Base-by-base conservation (phyloP, 2,329 filamentous ascomycete species). In the Botrytis medusae region DNA sequence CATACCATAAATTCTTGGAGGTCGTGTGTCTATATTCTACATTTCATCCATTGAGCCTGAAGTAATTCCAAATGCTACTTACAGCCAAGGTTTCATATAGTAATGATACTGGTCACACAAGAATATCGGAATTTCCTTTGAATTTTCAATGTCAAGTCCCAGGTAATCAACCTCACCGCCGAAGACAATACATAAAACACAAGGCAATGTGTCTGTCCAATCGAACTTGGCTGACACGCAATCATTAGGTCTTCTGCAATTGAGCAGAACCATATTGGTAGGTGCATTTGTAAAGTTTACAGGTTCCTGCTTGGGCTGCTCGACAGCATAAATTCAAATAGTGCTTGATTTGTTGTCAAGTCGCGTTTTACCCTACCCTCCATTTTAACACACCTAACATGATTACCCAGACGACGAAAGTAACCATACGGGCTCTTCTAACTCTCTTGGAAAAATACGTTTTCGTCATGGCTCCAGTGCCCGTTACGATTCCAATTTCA, bases 381-480 rank as follows among this genome's bases (percentile, higher is more conserved):
- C 25, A 8, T 16, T 25, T 42, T 29, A 29, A 34, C 12, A 34
- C 12, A 12, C 25, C 69, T 72, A 32, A 72, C 42, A 65, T 25
- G 29, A 37, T 40, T 48, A 42, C 29, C 6, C 40, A 72, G 69
- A 72, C 44, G 61, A 72, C 25, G 69, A 48, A 42, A 65, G 32
- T 42, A 42, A 16, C n/a, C 46, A 64, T n/a, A 14, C 60, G 37
- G 54, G n/a, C 34, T 42, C 37, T 65, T 22, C 46, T 10, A 57
- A 57, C 25, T 75, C 63, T 7, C 71, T 73, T 48, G 74, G 72
- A 34, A 75, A 73, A 14, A 42, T 75, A 25, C 74, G 74, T 29
- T 82, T 82, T 73, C 75, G 80, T 16, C 81, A 81, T 76, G 80
- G 81, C 42, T 81, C 80, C 25, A 79, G 78, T 74, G 80, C 80